phyloP scores from a whole-genome alignment of 108 stramenopile species.

The Cyclotella choctawhatcheeana region DNA sequence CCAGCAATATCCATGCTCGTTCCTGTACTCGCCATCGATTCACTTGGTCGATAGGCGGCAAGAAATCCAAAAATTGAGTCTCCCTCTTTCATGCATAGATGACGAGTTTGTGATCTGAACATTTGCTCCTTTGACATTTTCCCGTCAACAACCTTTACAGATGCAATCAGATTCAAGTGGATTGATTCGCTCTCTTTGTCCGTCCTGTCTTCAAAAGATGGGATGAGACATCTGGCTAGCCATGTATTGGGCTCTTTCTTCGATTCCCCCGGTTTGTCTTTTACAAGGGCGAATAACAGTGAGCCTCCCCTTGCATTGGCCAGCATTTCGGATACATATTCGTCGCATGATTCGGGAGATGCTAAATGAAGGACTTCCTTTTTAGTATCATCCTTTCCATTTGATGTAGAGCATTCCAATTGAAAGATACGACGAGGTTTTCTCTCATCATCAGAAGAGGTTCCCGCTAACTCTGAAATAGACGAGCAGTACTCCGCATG shows the following conservation, averaged over 20 bases:
- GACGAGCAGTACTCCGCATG: background rate
- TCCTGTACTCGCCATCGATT: background rate
- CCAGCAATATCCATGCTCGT: background rate
- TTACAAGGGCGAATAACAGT: constrained; percentile 5
- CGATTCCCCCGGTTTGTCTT: background rate
- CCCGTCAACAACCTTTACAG: background rate
- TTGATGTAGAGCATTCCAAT: background rate
- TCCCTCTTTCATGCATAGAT: constrained; percentile 27
- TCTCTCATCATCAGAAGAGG: background rate
- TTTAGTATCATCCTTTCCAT: background rate
- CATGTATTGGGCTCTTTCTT: background rate
- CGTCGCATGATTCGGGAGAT: constrained; percentile 7
- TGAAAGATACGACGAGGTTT: constrained; percentile 9
- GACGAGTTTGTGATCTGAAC: constrained; percentile 2
- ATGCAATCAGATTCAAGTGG: background rate
- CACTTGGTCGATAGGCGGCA: constrained; percentile 32
- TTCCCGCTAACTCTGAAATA: background rate
- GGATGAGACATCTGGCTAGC: background rate
- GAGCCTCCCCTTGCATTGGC: background rate
- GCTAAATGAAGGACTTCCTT: constrained; percentile 9
- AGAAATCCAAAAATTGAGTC: constrained; percentile 40
- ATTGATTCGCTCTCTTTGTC: background rate
- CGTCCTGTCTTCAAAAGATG: background rate
- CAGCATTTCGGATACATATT: background rate
- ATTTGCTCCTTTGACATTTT: constrained; percentile 8